These are phyloP conservation scores for Naematelia aurantialba DNA, from an alignment of 768 basidiomycete genomes.

Conservation along the genomic window DNA sequence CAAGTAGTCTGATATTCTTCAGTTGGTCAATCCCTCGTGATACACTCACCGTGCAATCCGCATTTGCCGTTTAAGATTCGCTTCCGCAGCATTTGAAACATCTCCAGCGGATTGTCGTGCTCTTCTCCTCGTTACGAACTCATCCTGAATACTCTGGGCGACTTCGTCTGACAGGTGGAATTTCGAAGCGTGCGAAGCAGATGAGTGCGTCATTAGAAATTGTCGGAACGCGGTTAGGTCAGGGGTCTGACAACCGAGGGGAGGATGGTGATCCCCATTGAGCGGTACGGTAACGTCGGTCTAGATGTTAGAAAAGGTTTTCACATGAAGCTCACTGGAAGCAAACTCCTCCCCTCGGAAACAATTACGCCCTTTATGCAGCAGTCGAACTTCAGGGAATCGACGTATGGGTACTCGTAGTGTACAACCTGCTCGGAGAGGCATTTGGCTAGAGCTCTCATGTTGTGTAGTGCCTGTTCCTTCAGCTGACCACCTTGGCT, in stretches of 20 bases:
- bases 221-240: slow-evolving; percentile 9
- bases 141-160: slow-evolving; percentile 38
- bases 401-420: slow-evolving; percentile 49
- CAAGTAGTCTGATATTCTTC: slow-evolving; percentile 20
- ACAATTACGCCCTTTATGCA: slow-evolving; percentile 34
- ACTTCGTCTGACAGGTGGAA: slow-evolving; percentile 36
- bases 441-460: slow-evolving; percentile 34
- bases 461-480: slow-evolving; percentile 43
- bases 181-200: slow-evolving; percentile 15
- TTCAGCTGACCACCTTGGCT: slow-evolving; percentile 41
- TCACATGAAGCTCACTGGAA: slow-evolving; percentile 35
- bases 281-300: slow-evolving; percentile 19
- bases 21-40: neutral
- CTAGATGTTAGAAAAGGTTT: slow-evolving; percentile 3
- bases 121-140: slow-evolving; percentile 32
- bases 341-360: slow-evolving; percentile 42
- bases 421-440: slow-evolving; percentile 36
- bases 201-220: slow-evolving; percentile 13
- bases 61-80: slow-evolving; percentile 41
- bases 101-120: slow-evolving; percentile 4
- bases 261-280: neutral
- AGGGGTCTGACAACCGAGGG: neutral
- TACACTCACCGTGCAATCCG: slow-evolving; percentile 36
- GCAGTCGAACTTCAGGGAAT: slow-evolving; percentile 46
- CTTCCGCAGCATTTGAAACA: slow-evolving; percentile 24